Conservation (phyloP, 805 yeast genomes). For the Scheffersomyces amazonensis region DNA sequence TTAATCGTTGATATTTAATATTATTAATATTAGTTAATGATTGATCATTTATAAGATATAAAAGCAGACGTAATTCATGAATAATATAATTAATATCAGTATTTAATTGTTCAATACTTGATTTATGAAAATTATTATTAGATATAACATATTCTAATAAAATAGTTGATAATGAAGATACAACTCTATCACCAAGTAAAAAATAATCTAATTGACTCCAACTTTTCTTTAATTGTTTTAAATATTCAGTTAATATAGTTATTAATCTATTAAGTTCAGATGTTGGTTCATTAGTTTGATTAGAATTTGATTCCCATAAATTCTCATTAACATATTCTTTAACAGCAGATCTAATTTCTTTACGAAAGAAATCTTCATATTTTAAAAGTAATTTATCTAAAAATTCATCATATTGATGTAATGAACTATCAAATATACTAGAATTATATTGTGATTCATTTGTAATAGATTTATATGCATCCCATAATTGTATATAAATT, state of each 20-base stretch:
- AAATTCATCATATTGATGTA: constrained; percentile 21
- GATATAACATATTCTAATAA: constrained; percentile 37
- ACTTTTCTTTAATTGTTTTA: constrained; percentile 18
- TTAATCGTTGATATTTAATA: constrained; percentile 18
- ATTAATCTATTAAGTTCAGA: constrained; percentile 20
- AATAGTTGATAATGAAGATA: constrained; percentile 23
- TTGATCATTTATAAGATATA: constrained; percentile 4
- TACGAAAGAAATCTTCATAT: constrained; percentile 28
- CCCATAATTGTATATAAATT: constrained; percentile 40
- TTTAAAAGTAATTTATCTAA: constrained; percentile 15
- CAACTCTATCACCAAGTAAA: constrained; percentile 22
- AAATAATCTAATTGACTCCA: constrained; percentile 30
- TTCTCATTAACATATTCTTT: constrained; percentile 36
- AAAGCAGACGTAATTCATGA: constrained; percentile 10
- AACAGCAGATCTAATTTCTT: constrained; percentile 27
- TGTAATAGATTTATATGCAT: constrained; percentile 20
- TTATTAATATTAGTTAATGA: constrained; percentile 14
- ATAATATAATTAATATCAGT: constrained; percentile 24
- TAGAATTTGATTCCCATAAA: constrained; percentile 19
- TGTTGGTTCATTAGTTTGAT: constrained; percentile 14
- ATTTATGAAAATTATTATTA: constrained; percentile 32
- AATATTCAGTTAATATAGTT: constrained; percentile 21
- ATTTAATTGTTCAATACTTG: constrained; percentile 31
- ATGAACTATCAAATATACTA: constrained; percentile 28
- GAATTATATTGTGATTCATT: constrained; percentile 12